These are phyloP conservation scores for Apophysomyces trapeziformis DNA, from an alignment of 371 early-diverging fungal genomes.

Conservation along the genomic window DNA sequence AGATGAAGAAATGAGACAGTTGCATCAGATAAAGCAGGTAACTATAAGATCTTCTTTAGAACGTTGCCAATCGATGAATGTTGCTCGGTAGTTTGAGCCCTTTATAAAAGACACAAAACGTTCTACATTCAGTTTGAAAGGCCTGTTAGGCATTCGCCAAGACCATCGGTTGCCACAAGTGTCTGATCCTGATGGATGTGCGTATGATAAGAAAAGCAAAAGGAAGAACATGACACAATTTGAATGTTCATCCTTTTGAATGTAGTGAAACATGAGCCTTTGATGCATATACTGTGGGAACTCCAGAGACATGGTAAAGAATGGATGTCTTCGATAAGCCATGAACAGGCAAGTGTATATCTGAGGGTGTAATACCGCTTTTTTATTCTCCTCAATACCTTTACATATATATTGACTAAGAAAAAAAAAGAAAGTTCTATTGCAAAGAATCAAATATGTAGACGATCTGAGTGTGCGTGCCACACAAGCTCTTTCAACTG, in stretches of 20 bases:
- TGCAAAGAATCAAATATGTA: slow-evolving; percentile 33
- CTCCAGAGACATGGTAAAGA: slow-evolving; percentile 23
- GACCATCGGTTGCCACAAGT: neutral
- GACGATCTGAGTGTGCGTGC: slow-evolving; percentile 29
- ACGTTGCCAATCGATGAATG: neutral
- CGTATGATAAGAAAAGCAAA: neutral
- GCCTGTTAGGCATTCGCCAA: slow-evolving; percentile 17
- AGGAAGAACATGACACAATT: neutral
- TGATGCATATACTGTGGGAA: slow-evolving; percentile 25
- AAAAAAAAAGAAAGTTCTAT: slow-evolving; percentile 17
- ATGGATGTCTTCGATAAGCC: slow-evolving; percentile 21
- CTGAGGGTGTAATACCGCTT: neutral
- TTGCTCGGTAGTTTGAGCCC: slow-evolving; percentile 24
- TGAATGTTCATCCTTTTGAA: neutral
- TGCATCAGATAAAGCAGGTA: neutral
- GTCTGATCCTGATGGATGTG: slow-evolving; percentile 7
- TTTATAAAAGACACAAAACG: slow-evolving; percentile 29
- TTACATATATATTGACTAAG: too few relatives aligned
- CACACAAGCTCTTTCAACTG: slow-evolving; percentile 16
- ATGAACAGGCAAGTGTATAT: slow-evolving; percentile 20
- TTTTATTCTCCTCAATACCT: neutral
- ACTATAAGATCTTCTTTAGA: neutral
- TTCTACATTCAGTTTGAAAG: slow-evolving; percentile 20
- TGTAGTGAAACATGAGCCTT: neutral
- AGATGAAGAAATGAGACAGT: neutral